Conservation (phyloP, 331 rosid genomes). For the Malus hybrid region DNA sequence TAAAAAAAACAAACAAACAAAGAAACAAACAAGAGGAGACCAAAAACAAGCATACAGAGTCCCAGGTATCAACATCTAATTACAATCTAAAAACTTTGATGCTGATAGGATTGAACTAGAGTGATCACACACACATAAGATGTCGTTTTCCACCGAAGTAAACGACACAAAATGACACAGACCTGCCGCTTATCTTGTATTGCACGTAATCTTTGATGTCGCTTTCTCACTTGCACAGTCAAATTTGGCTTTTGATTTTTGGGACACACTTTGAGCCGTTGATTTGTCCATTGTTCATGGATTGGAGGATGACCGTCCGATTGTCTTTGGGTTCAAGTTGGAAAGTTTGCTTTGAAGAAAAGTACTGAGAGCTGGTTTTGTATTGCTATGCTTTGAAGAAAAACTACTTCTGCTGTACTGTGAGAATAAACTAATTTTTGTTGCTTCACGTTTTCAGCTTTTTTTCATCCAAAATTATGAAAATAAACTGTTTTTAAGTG, state of each 20-base stretch:
- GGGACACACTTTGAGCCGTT: neutral
- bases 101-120: neutral
- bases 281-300: neutral
- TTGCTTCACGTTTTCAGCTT: no score
- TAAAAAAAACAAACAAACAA: neutral
- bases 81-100: slow-evolving; percentile 1
- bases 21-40: neutral
- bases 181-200: neutral
- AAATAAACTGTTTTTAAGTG: no score
- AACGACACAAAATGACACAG: slow-evolving; percentile 13
- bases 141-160: slow-evolving; percentile 9
- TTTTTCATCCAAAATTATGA: no score
- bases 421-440: no score
- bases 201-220: neutral
- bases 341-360: neutral
- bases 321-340: neutral
- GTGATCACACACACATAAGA: neutral
- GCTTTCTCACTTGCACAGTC: neutral
- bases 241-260: slow-evolving; percentile 1
- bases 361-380: neutral
- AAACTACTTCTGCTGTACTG: no score
- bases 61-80: neutral
- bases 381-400: no score
- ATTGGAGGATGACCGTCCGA: neutral
- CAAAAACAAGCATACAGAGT: neutral